Evolutionary conservation across 1,284 basidiomycete species (phyloP).

Genomic region (Papiliotrema flavescens): DNA sequence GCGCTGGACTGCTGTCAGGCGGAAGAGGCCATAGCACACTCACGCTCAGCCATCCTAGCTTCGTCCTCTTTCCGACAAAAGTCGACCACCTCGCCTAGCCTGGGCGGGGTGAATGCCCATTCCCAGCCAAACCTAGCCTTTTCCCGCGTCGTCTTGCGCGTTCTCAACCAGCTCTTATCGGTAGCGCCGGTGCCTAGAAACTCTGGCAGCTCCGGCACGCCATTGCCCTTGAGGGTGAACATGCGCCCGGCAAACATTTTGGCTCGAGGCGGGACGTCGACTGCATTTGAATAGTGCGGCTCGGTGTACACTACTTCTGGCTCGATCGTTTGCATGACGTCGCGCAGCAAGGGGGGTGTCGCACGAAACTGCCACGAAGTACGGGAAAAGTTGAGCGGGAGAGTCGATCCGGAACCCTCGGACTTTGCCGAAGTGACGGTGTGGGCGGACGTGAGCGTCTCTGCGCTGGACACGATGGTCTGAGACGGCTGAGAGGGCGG

Average conservation of each 20-base stretch:
- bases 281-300: conserved; percentile 72
- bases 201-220: conserved; percentile 42
- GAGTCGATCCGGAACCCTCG: conserved; percentile 15
- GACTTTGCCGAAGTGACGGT: not conserved
- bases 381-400: conserved; percentile 9
- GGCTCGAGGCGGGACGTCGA: conserved; percentile 65
- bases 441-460: conserved; percentile 5
- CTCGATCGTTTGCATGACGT: conserved; percentile 59
- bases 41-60: conserved; percentile 13
- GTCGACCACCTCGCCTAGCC: conserved; percentile 44
- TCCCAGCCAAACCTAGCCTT: conserved; percentile 64
- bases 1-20: conserved; percentile 9
- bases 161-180: conserved; percentile 37
- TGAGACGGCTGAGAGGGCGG: conserved; percentile 6
- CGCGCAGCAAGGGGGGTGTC: conserved; percentile 54
- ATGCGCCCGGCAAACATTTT: conserved; percentile 77
- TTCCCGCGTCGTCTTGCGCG: conserved; percentile 3
- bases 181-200: conserved; percentile 43
- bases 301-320: conserved; percentile 63
- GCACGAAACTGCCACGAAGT: conserved; percentile 55
- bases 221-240: conserved; percentile 61
- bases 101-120: conserved; percentile 65
- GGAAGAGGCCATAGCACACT: conserved; percentile 1
- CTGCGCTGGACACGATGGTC: not conserved
- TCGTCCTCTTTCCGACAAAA: conserved; percentile 54